phyloP scores from a whole-genome alignment of 305 asterid genomes.

The Solanum chacoense region DNA sequence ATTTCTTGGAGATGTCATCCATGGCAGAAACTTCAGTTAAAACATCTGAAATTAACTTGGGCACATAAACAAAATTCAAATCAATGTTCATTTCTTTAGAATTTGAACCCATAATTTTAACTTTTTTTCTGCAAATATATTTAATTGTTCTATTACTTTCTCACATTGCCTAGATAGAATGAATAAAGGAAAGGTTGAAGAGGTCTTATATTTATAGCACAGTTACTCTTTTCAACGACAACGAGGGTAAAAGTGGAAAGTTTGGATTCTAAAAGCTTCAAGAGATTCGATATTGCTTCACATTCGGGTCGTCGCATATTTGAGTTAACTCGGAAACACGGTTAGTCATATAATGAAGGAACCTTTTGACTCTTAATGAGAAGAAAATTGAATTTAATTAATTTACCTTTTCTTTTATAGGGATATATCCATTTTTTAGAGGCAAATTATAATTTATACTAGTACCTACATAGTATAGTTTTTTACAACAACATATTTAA shows the following conservation, averaged over 20 bases:
- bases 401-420: not conserved
- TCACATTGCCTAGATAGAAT: constrained; percentile 1
- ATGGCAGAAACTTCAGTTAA: constrained; percentile 29
- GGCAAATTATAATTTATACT: not conserved
- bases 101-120: constrained; percentile 20
- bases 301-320: constrained; percentile 37
- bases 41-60: constrained; percentile 30
- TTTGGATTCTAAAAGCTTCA: not conserved
- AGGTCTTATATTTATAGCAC: constrained; percentile 19
- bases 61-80: constrained; percentile 17
- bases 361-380: not conserved
- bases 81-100: constrained; percentile 22
- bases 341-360: not conserved
- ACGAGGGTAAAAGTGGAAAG: constrained; percentile 23
- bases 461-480: not conserved
- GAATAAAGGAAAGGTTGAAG: not conserved
- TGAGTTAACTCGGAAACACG: constrained; percentile 2
- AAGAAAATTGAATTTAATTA: not conserved
- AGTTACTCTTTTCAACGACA: not conserved
- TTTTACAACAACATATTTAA: not conserved
- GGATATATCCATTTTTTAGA: not conserved
- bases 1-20: constrained; percentile 25
- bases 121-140: not conserved
- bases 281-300: constrained; percentile 28
- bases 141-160: not conserved